Evolutionary conservation across 2,329 filamentous ascomycete genomes (phyloP).

Genomic region (Parafenestella ontariensis): DNA sequence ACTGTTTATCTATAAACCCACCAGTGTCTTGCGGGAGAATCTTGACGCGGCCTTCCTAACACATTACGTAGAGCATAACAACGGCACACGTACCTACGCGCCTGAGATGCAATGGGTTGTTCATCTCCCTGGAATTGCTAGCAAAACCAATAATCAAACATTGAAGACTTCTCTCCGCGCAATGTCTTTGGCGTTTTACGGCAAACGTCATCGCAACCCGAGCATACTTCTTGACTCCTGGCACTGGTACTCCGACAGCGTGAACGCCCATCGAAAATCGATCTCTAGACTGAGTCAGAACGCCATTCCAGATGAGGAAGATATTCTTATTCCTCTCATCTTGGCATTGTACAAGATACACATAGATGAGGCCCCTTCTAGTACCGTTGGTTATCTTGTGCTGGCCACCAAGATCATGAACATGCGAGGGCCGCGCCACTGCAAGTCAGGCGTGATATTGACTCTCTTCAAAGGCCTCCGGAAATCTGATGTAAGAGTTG

Average conservation of each 20-base stretch:
- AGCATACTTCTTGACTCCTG: slow-evolving; percentile 41
- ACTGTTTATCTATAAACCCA: slow-evolving; percentile 35
- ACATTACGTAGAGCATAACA: slow-evolving; percentile 41
- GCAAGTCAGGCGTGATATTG: slow-evolving; percentile 28
- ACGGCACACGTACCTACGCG: slow-evolving; percentile 19
- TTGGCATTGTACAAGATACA: slow-evolving; percentile 41
- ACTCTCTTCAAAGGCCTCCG: slow-evolving; percentile 40
- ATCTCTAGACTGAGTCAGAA: slow-evolving; percentile 21
- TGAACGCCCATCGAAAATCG: slow-evolving; percentile 33
- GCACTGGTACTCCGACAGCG: slow-evolving; percentile 41
- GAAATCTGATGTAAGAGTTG: slow-evolving; percentile 33
- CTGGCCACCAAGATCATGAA: slow-evolving; percentile 40
- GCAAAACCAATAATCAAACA: slow-evolving; percentile 29
- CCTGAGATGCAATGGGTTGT: slow-evolving; percentile 9
- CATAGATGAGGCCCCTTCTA: slow-evolving; percentile 35
- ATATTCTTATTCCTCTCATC: slow-evolving; percentile 40
- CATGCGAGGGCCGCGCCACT: slow-evolving; percentile 39
- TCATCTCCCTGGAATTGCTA: slow-evolving; percentile 11
- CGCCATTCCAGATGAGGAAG: slow-evolving; percentile 36
- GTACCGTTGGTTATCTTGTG: slow-evolving; percentile 38
- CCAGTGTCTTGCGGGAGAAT: slow-evolving; percentile 27
- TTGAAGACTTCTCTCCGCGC: slow-evolving; percentile 41
- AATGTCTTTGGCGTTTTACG: slow-evolving; percentile 43
- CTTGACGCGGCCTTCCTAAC: slow-evolving; percentile 39
- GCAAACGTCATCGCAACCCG: slow-evolving; percentile 36